phyloP scores from a whole-genome alignment of 225 moss, liverwort and hornwort species.

The Pseudoscleropodium purum region DNA sequence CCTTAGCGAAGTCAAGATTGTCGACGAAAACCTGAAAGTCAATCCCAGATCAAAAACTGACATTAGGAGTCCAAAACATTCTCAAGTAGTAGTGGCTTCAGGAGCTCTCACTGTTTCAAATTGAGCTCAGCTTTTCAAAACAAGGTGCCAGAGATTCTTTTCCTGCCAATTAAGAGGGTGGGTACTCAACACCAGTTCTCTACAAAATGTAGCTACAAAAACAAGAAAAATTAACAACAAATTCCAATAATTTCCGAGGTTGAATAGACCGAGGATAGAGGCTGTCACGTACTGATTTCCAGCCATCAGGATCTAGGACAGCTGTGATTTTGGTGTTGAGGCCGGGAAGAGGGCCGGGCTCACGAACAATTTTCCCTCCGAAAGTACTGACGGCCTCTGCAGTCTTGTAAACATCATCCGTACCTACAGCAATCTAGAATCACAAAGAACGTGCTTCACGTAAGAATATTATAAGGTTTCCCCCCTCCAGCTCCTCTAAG shows the following conservation, averaged over 20 bases:
- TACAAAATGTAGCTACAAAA: neutral
- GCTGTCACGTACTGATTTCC: conserved; percentile 73
- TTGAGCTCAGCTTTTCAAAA: neutral
- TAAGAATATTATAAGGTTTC: neutral
- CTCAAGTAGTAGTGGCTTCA: neutral
- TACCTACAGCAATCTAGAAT: conserved; percentile 79
- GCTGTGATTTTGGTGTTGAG: conserved; percentile 93
- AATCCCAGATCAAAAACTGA: neutral
- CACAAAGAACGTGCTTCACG: neutral
- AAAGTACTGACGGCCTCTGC: conserved; percentile 57
- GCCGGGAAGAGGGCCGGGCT: conserved; percentile 82
- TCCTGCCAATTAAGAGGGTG: neutral
- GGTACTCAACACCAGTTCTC: neutral
- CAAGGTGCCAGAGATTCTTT: neutral
- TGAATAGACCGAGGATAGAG: neutral
- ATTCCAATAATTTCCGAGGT: neutral
- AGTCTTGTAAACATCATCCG: conserved; percentile 96
- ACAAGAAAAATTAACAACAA: neutral
- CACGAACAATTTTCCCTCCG: conserved; percentile 72
- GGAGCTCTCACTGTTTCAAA: neutral
- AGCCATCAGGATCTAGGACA: conserved; percentile 83
- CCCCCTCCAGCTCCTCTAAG: neutral
- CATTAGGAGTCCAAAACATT: neutral
- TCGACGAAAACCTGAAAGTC: conserved; percentile 75
- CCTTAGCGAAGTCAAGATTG: conserved; percentile 72